Percentiles rank a stretch among this genome's conserved stretches.
Evolutionary conservation across 2,329 filamentous ascomycete genomes (phyloP).

Genomic region (Aspergillus texensis): DNA sequence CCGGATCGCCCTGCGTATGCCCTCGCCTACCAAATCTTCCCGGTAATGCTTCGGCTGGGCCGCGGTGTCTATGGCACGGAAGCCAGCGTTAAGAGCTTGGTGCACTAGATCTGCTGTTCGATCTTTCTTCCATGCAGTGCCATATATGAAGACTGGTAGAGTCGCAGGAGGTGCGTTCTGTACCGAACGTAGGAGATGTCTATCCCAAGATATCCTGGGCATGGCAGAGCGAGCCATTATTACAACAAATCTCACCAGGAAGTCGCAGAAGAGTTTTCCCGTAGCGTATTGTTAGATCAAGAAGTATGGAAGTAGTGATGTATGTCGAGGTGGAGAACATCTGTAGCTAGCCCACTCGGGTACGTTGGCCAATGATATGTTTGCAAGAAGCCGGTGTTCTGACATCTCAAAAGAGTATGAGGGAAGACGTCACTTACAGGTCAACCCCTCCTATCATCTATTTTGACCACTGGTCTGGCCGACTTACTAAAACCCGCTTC

Average conservation of each 20-base stretch:
- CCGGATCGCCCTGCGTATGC: slow-evolving; percentile 62
- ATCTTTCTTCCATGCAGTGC: slow-evolving; percentile 84
- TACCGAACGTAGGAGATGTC: slow-evolving; percentile 30
- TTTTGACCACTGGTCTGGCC: background rate
- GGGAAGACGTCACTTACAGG: background rate
- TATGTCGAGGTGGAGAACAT: background rate
- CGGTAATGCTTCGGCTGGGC: slow-evolving; percentile 78
- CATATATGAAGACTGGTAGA: slow-evolving; percentile 65
- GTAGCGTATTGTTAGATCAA: background rate
- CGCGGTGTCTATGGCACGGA: slow-evolving; percentile 75
- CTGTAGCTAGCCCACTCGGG: background rate
- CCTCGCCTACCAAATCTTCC: slow-evolving; percentile 70
- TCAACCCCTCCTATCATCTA: background rate
- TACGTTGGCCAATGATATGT: background rate
- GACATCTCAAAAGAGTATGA: background rate
- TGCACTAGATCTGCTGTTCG: slow-evolving; percentile 68
- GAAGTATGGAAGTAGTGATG: background rate
- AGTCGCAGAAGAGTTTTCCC: background rate
- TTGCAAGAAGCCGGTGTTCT: background rate
- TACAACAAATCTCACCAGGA: background rate
- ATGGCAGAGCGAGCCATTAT: slow-evolving; percentile 27
- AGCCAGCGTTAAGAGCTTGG: slow-evolving; percentile 68
- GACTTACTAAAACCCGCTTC: background rate
- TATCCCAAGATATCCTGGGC: slow-evolving; percentile 36
- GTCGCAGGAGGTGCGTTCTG: slow-evolving; percentile 26